These are phyloP conservation scores for Ophiocordyceps camponoti-saundersi DNA, from an alignment of 2,329 filamentous ascomycete species.

Conservation along the genomic window DNA sequence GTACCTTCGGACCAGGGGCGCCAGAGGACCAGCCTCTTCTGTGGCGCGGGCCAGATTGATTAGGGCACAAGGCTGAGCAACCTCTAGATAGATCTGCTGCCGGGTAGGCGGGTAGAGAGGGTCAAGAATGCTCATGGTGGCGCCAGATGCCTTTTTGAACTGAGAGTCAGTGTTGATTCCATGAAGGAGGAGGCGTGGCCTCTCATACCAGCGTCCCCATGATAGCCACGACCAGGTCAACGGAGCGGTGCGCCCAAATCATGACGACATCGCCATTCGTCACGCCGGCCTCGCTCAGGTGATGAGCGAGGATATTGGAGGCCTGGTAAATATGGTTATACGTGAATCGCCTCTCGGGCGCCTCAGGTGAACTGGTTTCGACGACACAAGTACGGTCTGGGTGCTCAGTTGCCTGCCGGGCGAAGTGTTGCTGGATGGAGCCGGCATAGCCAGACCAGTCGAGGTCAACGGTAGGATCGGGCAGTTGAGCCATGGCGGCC, in stretches of 20 bases:
- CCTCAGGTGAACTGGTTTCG: conserved; percentile 27
- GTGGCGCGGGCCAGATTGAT: conserved; percentile 52
- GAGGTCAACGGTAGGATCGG: conserved; percentile 50
- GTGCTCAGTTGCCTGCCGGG: conserved; percentile 45
- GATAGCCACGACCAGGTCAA: conserved; percentile 48
- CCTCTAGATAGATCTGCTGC: conserved; percentile 51
- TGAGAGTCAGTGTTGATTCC: neutral
- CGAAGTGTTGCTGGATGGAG: conserved; percentile 53
- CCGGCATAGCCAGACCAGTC: conserved; percentile 49
- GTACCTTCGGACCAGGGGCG: conserved; percentile 37
- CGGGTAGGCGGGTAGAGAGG: conserved; percentile 26
- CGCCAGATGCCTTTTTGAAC: conserved; percentile 30
- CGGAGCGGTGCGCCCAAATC: conserved; percentile 70
- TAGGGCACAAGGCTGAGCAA: conserved; percentile 56
- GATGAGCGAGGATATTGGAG: conserved; percentile 63
- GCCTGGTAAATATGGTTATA: conserved; percentile 79
- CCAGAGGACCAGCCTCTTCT: conserved; percentile 29
- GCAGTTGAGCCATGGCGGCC: conserved; percentile 16
- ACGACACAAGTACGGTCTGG: conserved; percentile 40
- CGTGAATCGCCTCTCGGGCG: conserved; percentile 51
- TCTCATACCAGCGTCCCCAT: conserved; percentile 47
- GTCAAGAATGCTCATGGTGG: conserved; percentile 53
- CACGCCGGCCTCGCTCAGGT: conserved; percentile 58
- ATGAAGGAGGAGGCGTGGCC: neutral
- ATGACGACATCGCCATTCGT: conserved; percentile 77